phyloP scores from a whole-genome alignment of 2,329 filamentous ascomycete species.

The Penicillium sp. region DNA sequence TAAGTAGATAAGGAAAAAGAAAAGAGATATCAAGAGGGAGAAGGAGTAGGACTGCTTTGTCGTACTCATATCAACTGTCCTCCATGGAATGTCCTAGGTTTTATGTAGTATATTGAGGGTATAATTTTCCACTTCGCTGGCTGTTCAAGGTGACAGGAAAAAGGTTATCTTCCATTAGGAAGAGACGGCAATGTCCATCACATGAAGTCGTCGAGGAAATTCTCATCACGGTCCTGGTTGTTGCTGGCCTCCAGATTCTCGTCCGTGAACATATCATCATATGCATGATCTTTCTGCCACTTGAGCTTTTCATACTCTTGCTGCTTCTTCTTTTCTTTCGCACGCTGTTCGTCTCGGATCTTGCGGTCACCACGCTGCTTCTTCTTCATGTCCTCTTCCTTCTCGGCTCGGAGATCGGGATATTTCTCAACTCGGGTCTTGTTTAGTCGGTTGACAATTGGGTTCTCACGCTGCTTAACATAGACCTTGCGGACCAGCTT shows the following conservation, averaged over 20 bases:
- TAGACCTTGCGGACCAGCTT: slow-evolving; percentile 80
- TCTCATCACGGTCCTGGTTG: slow-evolving; percentile 77
- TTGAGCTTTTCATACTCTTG: slow-evolving; percentile 86
- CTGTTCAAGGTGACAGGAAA: neutral
- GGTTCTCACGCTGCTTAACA: slow-evolving; percentile 77
- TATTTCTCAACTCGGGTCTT: slow-evolving; percentile 90
- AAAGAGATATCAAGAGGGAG: neutral
- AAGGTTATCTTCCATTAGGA: neutral
- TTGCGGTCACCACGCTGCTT: slow-evolving; percentile 65
- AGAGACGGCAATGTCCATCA: slow-evolving; percentile 43
- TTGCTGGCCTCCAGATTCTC: slow-evolving; percentile 73
- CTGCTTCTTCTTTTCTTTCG: slow-evolving; percentile 43
- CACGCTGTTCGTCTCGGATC: slow-evolving; percentile 39
- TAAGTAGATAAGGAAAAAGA: neutral
- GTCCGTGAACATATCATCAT: slow-evolving; percentile 85
- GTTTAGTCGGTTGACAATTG: slow-evolving; percentile 94
- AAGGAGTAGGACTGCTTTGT: neutral
- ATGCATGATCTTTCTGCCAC: slow-evolving; percentile 95
- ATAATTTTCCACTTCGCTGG: slow-evolving; percentile 4
- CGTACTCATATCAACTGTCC: neutral
- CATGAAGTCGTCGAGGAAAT: slow-evolving; percentile 91
- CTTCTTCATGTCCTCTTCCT: slow-evolving; percentile 70
- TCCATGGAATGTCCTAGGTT: neutral
- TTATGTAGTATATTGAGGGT: slow-evolving; percentile 1
- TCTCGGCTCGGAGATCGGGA: slow-evolving; percentile 78